Evolutionary conservation across 257 asterid species (phyloP).

Genomic region (Cynanchum wilfordii): DNA sequence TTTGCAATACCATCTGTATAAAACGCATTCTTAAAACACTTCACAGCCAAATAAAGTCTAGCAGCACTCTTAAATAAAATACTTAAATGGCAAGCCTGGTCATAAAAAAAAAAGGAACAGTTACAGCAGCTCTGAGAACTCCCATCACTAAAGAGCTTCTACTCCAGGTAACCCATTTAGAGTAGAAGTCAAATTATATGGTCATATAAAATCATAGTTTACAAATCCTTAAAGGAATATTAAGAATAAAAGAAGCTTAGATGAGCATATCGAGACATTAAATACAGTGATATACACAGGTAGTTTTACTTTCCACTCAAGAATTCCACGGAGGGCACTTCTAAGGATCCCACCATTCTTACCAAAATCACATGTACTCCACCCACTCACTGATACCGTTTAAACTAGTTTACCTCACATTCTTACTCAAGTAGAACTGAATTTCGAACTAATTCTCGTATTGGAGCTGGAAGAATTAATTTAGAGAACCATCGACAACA

Average conservation of each 20-base stretch:
- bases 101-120: not conserved
- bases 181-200: not conserved
- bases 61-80: not conserved
- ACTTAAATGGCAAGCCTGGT: not conserved
- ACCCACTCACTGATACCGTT: not conserved
- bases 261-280: not conserved
- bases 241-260: not conserved
- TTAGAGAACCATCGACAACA: not conserved
- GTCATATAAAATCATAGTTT: not conserved
- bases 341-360: not conserved
- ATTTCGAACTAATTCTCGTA: not conserved
- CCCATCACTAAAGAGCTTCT: not conserved
- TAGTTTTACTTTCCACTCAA: not conserved
- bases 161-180: not conserved
- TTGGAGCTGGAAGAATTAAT: not conserved
- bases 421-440: not conserved
- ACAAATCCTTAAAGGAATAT: not conserved
- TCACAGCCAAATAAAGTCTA: not conserved
- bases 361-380: not conserved
- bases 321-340: not conserved
- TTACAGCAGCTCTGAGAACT: not conserved
- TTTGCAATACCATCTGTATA: conserved; percentile 67
- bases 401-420: not conserved
- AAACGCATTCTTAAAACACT: conserved; percentile 2
- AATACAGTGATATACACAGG: not conserved